Base-by-base conservation (phyloP, 495 filamentous ascomycete species). In the Annulohypoxylon moriforme region DNA sequence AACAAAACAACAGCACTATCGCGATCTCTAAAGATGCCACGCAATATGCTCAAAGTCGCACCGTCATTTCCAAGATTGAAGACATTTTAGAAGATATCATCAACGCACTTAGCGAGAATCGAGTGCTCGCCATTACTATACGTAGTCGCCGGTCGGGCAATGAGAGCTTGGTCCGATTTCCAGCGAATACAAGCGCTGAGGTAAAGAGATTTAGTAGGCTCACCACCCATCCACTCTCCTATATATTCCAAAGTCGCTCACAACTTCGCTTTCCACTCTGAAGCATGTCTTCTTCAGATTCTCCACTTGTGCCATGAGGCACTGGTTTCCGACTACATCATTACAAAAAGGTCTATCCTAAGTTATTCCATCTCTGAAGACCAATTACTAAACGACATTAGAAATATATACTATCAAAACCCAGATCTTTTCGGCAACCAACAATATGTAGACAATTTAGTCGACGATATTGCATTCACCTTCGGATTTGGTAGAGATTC, bases 341-440 rank as follows among this genome's bases (percentile, higher is more conserved):
- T 93, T 46, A 94, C 92, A 0, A 96, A 95, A 80, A 89, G 94
- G 94, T 94, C 49, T 11, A n/a, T 52, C 40, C 16, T 55, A 34
- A 10, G 1, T 4, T 16, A 64, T 44, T 52, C 24, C 10, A 33
- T 42, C 16, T 38, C 24, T n/a, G 20, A 11, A 9, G 2, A 55
- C 22, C 29, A 25, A 7, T 18, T 64, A 27, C 60, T 64, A 25
- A 71, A 46, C 2, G 11, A 7, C 33, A 5, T 4, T 61, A 97
- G 96, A 73, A 94, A 96, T 67, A 92, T 99, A 13, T 99, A 93
- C 79, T 99, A 99, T 77, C 90, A 91, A 61, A 88, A 97, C 71
- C 90, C 92, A 0, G 86, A 88, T 42, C 85, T 96, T 0, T 99
- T 98, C 78, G 85, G 85, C 40, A 91, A 84, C 25, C 96, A 98